Evolutionary conservation across 2,329 filamentous ascomycete genomes (phyloP), one percentile per base, ranked within the genome.

Genomic region (Fusarium xylarioides): DNA sequence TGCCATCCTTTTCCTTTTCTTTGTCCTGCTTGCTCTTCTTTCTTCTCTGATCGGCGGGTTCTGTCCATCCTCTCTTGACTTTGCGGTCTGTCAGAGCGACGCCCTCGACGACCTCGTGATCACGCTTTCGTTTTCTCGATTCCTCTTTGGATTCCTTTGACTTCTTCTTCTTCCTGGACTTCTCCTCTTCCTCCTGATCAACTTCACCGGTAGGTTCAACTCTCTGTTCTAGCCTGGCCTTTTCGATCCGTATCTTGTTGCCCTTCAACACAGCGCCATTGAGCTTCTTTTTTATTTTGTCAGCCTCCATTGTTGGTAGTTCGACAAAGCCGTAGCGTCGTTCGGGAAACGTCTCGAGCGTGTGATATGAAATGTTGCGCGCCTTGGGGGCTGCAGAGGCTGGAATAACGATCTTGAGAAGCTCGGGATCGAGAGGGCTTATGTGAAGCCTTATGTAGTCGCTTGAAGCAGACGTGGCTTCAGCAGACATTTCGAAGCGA

Each of bases 221-320:
- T n/a, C 80, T 79, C 53, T 83, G 74, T 71, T 85, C 84, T 0
- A 92, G 90, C 54, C 90, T 90, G 11, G 96, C 96, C 72, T 92
- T 91, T 77, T 98, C 94, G 66, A 99, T 89, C 66, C 90, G 90
- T 77, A 98, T 90, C 82, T 97, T 98, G 68, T 87, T 87, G 14
- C 96, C 96, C 80, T 92, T 96, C 63, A 99, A 84, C 30, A 93
- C 92, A 4, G 92, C 89, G 37, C 95, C 95, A 85, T 97, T 93
- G 55, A 98, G 87, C 84, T 96, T 98, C 84, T 92, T 95, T 84
- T 91, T 94, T 60, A 98, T 83, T 82, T 95, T 97, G n/a, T 95
- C 92, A 15, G 95, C 96, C 74, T 97, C 95, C 82, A 90, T 89
- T 7, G 81, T 83, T 1, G 95, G 95, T 42, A 99, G 83, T 52